Base-by-base conservation (phyloP, 768 basidiomycete species). In the Tylopilus plumbeoviolaceoides region DNA sequence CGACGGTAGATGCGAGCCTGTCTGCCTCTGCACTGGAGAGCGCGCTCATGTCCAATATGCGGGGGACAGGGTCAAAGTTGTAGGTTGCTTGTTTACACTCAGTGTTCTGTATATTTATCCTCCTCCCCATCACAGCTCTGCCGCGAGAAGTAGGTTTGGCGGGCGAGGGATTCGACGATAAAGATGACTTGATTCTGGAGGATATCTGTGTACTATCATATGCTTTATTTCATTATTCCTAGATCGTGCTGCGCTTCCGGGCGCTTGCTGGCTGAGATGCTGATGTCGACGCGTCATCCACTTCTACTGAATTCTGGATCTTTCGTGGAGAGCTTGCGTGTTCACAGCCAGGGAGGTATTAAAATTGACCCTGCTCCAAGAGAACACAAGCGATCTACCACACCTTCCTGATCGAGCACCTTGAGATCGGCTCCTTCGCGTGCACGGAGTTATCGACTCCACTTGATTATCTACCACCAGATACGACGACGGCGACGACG, bases 1-100 rank as follows among this genome's bases (percentile, higher is more conserved):
- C 27, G 10, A 25, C 46, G 45, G 15, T 40, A 88, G 87, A 89
- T 59, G 78, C 82, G 11, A 89, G 87, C 64, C 67, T 92, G 36
- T 90, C 89, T 17, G 81, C 81, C 7, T 91, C 89, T 38, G 89
- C 85, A 5, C 65, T 93, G 55, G 89, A 90, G 64, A 91, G 89
- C 58, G 88, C 89, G 0, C 67, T 89, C 43, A 73, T 86, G 70
- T 91, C 89, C 4, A 89, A 91, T 64, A 81, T 85, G 51, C 80
- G 80, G 17, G 79, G 78, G 15, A 77, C 77, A 38, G 78, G 83
- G 4, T 89, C 89, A 11, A 80, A 82, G 52, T 65, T 89, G 89
- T 91, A 61, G 73, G 89, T 80, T 14, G 4, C 25, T 25, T 21
- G 14, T 44, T 45, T 8, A 5, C 44, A 30, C 35, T 20, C 44